These are phyloP conservation scores for Aristolochia californica DNA, from an alignment of 164 flowering plant species.

Conservation along the genomic window DNA sequence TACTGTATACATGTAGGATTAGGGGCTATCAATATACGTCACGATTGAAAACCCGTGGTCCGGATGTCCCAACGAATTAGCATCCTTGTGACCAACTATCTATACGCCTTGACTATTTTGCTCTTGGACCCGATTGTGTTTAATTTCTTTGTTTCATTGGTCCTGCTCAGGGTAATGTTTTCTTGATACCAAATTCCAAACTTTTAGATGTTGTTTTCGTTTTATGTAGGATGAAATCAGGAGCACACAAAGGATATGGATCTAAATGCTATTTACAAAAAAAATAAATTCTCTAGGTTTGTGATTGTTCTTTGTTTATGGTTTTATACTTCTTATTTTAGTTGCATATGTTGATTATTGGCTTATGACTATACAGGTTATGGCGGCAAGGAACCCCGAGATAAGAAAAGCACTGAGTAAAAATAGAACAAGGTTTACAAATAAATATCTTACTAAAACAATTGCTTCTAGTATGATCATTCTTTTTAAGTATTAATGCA, in stretches of 20 bases:
- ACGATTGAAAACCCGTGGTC: too few species aligned
- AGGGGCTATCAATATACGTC: too few species aligned
- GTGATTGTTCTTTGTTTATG: slow-evolving; percentile 10
- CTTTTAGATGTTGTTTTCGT: not conserved
- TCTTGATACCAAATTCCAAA: not conserved
- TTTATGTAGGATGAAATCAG: slow-evolving; percentile 66
- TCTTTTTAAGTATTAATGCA: slow-evolving; percentile 6
- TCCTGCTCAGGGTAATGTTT: too few species aligned
- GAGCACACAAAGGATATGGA: slow-evolving; percentile 82
- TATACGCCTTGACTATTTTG: too few species aligned
- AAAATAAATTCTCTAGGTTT: slow-evolving; percentile 72
- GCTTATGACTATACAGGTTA: slow-evolving; percentile 40
- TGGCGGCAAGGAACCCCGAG: slow-evolving; percentile 97
- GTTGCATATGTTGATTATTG: not conserved
- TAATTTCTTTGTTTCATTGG: too few species aligned
- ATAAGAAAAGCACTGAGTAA: slow-evolving; percentile 33
- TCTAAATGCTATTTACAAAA: slow-evolving; percentile 56
- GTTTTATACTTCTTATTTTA: not conserved
- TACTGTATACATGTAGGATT: too few species aligned
- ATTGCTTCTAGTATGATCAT: not conserved
- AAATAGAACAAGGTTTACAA: slow-evolving; percentile 33
- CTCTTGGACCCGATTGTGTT: too few species aligned
- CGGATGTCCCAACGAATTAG: too few species aligned
- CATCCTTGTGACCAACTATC: too few species aligned
- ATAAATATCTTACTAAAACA: too few species aligned